Evolutionary conservation across 2,329 filamentous ascomycete genomes (phyloP).

Genomic region (Apiospora saccharicola): DNA sequence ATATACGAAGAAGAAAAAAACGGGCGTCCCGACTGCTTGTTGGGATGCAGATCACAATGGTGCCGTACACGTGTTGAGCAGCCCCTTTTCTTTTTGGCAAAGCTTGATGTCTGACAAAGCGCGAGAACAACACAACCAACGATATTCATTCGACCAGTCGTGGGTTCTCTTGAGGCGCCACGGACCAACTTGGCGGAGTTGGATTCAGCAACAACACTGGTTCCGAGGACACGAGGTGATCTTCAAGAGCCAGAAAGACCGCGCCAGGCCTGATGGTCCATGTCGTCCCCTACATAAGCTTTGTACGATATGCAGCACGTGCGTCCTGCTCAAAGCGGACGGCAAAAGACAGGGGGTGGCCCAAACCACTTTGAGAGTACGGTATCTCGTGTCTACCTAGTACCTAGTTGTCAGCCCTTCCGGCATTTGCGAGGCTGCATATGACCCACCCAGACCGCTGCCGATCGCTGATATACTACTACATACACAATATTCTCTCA

Average conservation of each 20-base stretch:
- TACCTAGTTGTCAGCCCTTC: not conserved
- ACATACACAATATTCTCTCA: not conserved
- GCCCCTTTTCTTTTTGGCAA: not conserved
- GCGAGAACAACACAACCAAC: not conserved
- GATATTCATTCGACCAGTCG: not conserved
- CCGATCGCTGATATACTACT: not conserved
- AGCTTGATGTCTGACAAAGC: not conserved
- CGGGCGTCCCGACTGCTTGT: not conserved
- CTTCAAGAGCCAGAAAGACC: too few species aligned
- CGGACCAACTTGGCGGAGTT: not conserved
- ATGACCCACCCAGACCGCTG: not conserved
- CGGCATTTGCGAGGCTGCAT: not conserved
- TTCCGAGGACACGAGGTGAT: too few species aligned
- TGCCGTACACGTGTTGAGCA: not conserved
- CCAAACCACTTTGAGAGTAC: not conserved
- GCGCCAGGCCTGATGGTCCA: not conserved
- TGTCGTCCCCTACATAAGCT: not conserved
- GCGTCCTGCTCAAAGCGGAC: not conserved
- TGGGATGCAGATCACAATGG: conserved; percentile 8
- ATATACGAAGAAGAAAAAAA: not conserved
- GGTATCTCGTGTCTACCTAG: not conserved
- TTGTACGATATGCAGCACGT: not conserved
- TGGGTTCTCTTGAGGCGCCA: not conserved
- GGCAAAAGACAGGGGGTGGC: not conserved
- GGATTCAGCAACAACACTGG: too few species aligned